phyloP scores from a whole-genome alignment of 2,329 filamentous ascomycete species.

The Colletotrichum zoysiae region DNA sequence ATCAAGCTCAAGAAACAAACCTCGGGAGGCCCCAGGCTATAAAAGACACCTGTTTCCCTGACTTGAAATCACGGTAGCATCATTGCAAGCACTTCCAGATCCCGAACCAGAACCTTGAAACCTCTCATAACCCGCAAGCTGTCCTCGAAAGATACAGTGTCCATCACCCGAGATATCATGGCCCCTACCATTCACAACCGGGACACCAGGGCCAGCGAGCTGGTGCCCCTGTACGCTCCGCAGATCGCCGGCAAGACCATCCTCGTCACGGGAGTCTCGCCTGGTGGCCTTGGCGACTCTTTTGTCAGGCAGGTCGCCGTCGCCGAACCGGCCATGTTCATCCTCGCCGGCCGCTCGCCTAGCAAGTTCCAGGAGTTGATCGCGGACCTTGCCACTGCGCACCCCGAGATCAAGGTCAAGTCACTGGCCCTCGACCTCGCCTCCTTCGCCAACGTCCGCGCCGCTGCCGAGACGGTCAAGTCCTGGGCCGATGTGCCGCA shows the following conservation, averaged over 20 bases:
- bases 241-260: conserved; percentile 54
- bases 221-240: conserved; percentile 47
- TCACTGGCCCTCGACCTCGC: conserved; percentile 55
- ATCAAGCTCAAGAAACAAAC: background rate
- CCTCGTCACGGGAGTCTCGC: conserved; percentile 58
- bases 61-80: too few relatives aligned
- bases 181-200: conserved; percentile 20
- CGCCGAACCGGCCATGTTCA: conserved; percentile 56
- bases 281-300: conserved; percentile 53
- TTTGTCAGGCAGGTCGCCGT: conserved; percentile 53
- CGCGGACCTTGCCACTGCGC: conserved; percentile 49
- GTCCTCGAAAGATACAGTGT: background rate
- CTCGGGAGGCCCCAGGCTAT: background rate
- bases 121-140: background rate
- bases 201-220: conserved; percentile 45
- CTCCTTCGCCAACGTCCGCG: conserved; percentile 54
- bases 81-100: background rate
- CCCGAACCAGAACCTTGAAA: background rate
- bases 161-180: background rate
- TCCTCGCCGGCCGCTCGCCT: conserved; percentile 59
- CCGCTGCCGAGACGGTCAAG: conserved; percentile 53
- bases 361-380: conserved; percentile 55
- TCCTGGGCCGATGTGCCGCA: conserved; percentile 49
- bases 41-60: background rate
- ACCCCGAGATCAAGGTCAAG: conserved; percentile 52